Conservation (phyloP, 805 yeast species). For the Yamadazyma takamatsuzukensis region DNA sequence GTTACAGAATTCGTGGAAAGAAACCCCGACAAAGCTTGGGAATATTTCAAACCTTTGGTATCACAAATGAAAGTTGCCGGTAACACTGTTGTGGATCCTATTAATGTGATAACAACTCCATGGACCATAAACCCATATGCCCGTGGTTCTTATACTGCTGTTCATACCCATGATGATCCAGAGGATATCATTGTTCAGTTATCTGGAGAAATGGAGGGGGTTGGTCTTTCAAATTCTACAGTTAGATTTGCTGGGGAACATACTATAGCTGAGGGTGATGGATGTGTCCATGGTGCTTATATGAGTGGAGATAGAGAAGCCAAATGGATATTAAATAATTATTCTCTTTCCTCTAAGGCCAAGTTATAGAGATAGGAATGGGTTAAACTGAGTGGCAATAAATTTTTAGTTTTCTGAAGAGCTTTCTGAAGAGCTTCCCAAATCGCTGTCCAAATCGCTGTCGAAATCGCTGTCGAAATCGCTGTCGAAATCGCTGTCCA, state of each 20-base stretch:
- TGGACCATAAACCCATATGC: slow-evolving; percentile 83
- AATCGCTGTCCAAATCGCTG: too few relatives aligned
- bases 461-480: too few relatives aligned
- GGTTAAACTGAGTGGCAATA: too few relatives aligned
- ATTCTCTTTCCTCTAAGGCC: too few relatives aligned
- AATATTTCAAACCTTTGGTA: slow-evolving; percentile 53
- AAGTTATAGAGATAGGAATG: too few relatives aligned
- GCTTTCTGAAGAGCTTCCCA: too few relatives aligned
- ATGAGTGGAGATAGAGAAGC: slow-evolving; percentile 65
- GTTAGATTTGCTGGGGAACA: slow-evolving; percentile 91
- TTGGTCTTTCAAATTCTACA: slow-evolving; percentile 36
- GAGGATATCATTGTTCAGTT: slow-evolving; percentile 58
- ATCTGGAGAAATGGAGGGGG: slow-evolving; percentile 35
- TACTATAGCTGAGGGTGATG: slow-evolving; percentile 80
- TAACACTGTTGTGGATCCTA: slow-evolving; percentile 18
- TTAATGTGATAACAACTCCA: slow-evolving; percentile 45
- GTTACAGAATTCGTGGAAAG: slow-evolving; percentile 58
- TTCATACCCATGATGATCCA: slow-evolving; percentile 67
- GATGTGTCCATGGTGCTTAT: slow-evolving; percentile 92
- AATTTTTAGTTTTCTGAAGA: too few relatives aligned
- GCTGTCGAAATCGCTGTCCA: too few relatives aligned
- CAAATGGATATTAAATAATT: slow-evolving; percentile 23
- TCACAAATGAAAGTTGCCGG: slow-evolving; percentile 19
- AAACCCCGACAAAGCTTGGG: slow-evolving; percentile 53
- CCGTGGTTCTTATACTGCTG: slow-evolving; percentile 79